Conservation (phyloP, 2,329 filamentous ascomycete species). For the Herpotrichia juniperi region DNA sequence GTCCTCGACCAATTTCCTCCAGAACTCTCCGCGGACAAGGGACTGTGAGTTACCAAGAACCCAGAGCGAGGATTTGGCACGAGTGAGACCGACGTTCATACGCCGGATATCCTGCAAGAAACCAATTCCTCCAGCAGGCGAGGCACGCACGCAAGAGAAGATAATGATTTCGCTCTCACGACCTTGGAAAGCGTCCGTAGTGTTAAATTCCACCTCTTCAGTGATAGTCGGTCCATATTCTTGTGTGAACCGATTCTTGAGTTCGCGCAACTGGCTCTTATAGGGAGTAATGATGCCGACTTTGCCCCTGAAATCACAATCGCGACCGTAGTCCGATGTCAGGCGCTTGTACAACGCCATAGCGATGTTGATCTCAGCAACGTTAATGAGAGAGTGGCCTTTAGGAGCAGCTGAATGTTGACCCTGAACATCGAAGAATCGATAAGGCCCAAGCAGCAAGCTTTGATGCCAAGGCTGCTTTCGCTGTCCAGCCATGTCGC, state of each 20-base stretch:
- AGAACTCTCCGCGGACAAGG: constrained; percentile 86
- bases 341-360: constrained; percentile 84
- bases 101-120: constrained; percentile 98
- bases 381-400: constrained; percentile 89
- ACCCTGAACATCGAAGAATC: constrained; percentile 96
- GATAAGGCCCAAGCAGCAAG: constrained; percentile 83
- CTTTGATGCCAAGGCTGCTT: constrained; percentile 85
- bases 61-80: constrained; percentile 96
- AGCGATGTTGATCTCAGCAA: constrained; percentile 84
- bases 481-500: constrained; percentile 78
- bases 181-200: constrained; percentile 96
- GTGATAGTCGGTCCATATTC: constrained; percentile 77
- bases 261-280: constrained; percentile 85
- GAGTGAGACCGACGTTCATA: constrained; percentile 98
- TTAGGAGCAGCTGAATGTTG: constrained; percentile 79
- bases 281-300: constrained; percentile 98
- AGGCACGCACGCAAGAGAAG: constrained; percentile 96
- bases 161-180: constrained; percentile 98
- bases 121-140: constrained; percentile 90
- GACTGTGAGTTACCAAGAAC: constrained; percentile 92
- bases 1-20: constrained; percentile 85
- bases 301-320: constrained; percentile 76
- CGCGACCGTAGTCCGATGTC: constrained; percentile 70
- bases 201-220: constrained; percentile 93
- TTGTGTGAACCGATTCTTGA: constrained; percentile 75